Evolutionary conservation across 1,284 basidiomycete species (phyloP).

Genomic region (Boletus holoroseus): DNA sequence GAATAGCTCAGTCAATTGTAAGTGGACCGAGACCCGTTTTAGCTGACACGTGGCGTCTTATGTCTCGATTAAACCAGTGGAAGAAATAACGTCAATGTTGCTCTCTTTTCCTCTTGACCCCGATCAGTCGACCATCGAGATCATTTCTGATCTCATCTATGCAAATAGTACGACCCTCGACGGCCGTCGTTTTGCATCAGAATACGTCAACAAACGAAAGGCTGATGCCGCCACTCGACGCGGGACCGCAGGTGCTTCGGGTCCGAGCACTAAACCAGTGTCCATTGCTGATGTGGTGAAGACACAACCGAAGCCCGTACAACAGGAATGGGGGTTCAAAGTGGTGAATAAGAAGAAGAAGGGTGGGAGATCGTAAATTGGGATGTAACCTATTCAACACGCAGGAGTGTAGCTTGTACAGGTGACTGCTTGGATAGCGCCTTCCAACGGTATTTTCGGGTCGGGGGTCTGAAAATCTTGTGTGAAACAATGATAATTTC

Average conservation of each 20-base stretch:
- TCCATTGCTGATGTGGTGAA: conserved; percentile 88
- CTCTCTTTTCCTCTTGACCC: conserved; percentile 88
- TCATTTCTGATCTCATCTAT: conserved; percentile 91
- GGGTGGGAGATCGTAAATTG: conserved; percentile 46
- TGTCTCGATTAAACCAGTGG: conserved; percentile 49
- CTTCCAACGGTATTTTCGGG: conserved; percentile 7
- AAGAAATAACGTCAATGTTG: conserved; percentile 90
- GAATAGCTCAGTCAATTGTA: conserved; percentile 75
- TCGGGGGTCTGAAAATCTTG: not conserved
- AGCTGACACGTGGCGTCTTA: conserved; percentile 13
- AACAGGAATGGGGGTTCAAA: conserved; percentile 81
- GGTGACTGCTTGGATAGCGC: conserved; percentile 27
- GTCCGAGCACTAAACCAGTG: conserved; percentile 46
- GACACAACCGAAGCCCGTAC: conserved; percentile 73
- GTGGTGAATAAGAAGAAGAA: conserved; percentile 93
- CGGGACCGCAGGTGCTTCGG: conserved; percentile 35
- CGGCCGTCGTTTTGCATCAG: conserved; percentile 87
- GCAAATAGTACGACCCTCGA: conserved; percentile 92
- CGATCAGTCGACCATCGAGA: conserved; percentile 73
- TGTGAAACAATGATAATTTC: not conserved
- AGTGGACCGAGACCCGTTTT: conserved; percentile 24
- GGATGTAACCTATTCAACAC: not conserved
- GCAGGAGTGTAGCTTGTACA: conserved; percentile 14
- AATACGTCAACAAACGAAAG: conserved; percentile 86
- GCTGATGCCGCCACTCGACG: conserved; percentile 60